Base-by-base conservation (phyloP, 495 filamentous ascomycete genomes). In the Penicillium crystallinum region DNA sequence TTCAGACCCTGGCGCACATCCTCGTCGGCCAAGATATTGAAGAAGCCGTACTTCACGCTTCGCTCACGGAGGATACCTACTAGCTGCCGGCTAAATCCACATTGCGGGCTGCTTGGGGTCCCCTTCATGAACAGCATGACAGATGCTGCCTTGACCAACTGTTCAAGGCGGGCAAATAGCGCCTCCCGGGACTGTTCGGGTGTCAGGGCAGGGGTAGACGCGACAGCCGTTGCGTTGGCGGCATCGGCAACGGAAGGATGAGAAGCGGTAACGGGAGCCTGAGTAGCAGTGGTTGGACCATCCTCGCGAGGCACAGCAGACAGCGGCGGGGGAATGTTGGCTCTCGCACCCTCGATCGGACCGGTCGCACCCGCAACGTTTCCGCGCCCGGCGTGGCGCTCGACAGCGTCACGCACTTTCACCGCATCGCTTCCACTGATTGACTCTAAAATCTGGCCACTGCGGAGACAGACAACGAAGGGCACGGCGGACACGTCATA, bases 11-110 rank as follows among this genome's bases (percentile, higher is more conserved):
- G 91, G 33, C 93, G 79, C 15, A 99, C 95, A 57, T 97, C 93
- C 61, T 99, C 93, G 69, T 99, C 93, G 55, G 93, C 93, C 47
- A 99, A 71, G 56, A 95, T 97, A 63, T 99, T 97, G 73, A 99
- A 99, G 78, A 97, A 97, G 6, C 93, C 95, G 70, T 97, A 99
- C 65, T 92, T 87, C 33, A 99, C 86, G 44, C 86, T 85, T 52
- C 85, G 82, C 74, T 96, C 91, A 50, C 93, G 82, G 50, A 97
- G 72, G 31, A 97, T 77, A 2, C 76, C 82, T 14, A 97, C 95
- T 33, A 95, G 65, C 72, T 96, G 90, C 46, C 91, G 79, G 55
- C 88, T 93, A 74, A 97, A 98, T 2, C 93, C 93, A 66, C 93
- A 98, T 71, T 97, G 90, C 6, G 93, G 93, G 49, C 82, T 79